Evolutionary conservation across 441 rosid genomes (phyloP), one percentile per base, ranked within the genome.

Genomic region (Eutrema salsugineum): DNA sequence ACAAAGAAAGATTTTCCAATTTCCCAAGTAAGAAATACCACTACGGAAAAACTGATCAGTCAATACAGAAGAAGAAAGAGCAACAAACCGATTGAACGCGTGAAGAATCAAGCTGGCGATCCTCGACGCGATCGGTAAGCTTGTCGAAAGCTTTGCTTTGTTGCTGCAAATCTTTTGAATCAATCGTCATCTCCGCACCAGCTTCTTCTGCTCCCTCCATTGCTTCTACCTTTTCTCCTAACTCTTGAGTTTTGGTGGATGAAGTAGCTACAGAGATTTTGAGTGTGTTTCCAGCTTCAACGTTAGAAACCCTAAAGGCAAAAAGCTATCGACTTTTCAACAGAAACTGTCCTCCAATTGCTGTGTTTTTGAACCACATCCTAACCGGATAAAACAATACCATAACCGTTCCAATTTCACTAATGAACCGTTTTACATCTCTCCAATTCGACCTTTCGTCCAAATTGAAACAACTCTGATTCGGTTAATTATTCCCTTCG

Each of bases 81-180:
- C 4, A 17, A 24, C 53, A 5, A 39, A 89, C 97, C 92, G 88
- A 87, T 82, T 91, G 97, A 72, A 89, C 97, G 33, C 97, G 99
- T 64, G 92, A 86, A 24, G 97, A 90, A 80, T 90, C 88, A 76
- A 94, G 96, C 87, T 91, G 97, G 38, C 97, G 97, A 82, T 91
- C 97, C 81, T 91, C 97, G 22, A 94, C 99, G 11, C 86, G 97
- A 76, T 91, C 97, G 42, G 97, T 90, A 72, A 91, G 97, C 84
- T 90, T 92, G 78, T 92, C 91, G 33, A 90, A 78, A n/a, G 96
- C 97, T 81, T 92, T 94, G 91, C 94, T 92, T 78, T 92, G 97
- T 78, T 90, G 97, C 78, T 92, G 97, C 12, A 91, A 70, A 60
- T 92, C 98, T 82, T 95, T 95, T 2, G 97, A 95, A 76, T 90